phyloP scores from a whole-genome alignment of 1,284 basidiomycete genomes.

The Ceratobasidium sp. region DNA sequence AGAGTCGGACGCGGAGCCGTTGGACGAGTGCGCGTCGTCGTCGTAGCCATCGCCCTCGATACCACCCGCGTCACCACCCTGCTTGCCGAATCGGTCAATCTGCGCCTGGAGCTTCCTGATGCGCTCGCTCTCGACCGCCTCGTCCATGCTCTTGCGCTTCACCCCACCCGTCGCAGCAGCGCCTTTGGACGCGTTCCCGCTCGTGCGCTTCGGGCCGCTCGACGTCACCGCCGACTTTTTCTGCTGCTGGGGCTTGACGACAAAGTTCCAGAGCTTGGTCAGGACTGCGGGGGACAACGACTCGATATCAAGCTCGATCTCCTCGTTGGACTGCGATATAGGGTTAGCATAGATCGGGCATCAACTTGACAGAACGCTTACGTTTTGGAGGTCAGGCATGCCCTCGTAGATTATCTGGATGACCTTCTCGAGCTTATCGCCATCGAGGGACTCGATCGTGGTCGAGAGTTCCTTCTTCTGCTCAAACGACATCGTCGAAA shows the following conservation, averaged over 20 bases:
- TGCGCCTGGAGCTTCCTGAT: conserved; percentile 86
- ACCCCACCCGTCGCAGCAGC: conserved; percentile 85
- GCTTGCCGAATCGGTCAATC: conserved; percentile 63
- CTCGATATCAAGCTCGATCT: conserved; percentile 97
- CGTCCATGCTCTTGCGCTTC: conserved; percentile 92
- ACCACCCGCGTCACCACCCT: conserved; percentile 54
- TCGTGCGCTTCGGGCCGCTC: conserved; percentile 57
- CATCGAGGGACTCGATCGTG: conserved; percentile 85
- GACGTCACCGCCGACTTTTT: conserved; percentile 42
- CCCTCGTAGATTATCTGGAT: conserved; percentile 93
- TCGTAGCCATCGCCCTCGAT: conserved; percentile 55
- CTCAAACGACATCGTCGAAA: conserved; percentile 73
- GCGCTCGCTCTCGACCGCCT: conserved; percentile 88
- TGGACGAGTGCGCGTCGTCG: conserved; percentile 58
- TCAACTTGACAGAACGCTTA: conserved; percentile 60
- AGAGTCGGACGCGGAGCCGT: conserved; percentile 57
- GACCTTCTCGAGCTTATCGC: conserved; percentile 80
- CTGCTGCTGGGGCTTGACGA: conserved; percentile 71
- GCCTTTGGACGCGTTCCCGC: conserved; percentile 64
- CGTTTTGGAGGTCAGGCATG: conserved; percentile 87
- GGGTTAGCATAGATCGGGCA: conserved; percentile 39
- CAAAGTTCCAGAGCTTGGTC: conserved; percentile 92
- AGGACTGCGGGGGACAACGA: conserved; percentile 83
- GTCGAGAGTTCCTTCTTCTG: conserved; percentile 97
- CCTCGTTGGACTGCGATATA: conserved; percentile 79